Conservation (phyloP, 805 yeast genomes). For the Danielia oregonensis region DNA sequence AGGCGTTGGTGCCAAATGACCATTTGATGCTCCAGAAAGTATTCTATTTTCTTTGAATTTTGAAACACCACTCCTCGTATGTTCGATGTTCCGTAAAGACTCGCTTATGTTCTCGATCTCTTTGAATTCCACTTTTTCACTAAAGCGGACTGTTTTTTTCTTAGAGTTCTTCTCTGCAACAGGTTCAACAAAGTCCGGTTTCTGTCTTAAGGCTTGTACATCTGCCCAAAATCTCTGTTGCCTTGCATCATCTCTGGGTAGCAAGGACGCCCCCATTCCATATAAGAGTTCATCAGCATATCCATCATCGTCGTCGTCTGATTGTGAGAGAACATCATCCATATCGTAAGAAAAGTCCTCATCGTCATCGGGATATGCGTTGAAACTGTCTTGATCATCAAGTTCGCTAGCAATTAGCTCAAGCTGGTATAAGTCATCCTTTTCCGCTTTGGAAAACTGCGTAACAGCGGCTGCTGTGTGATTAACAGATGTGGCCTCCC, state of each 20-base stretch:
- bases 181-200: too few relatives aligned
- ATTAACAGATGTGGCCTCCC: neutral
- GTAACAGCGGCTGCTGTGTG: neutral
- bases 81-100: slow-evolving; percentile 32
- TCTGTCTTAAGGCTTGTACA: slow-evolving; percentile 26
- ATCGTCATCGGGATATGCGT: slow-evolving; percentile 1
- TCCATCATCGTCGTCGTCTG: slow-evolving; percentile 27
- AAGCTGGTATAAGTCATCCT: slow-evolving; percentile 46
- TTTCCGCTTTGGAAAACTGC: neutral
- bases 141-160: slow-evolving; percentile 54
- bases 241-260: slow-evolving; percentile 7
- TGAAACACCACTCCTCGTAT: slow-evolving; percentile 16
- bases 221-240: slow-evolving; percentile 38
- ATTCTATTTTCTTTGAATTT: slow-evolving; percentile 17
- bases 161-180: slow-evolving; percentile 1
- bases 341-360: slow-evolving; percentile 8
- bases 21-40: slow-evolving; percentile 2
- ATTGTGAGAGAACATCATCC: slow-evolving; percentile 32
- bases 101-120: slow-evolving; percentile 57
- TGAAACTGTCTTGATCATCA: slow-evolving; percentile 16
- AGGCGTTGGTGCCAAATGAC: neutral
- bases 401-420: slow-evolving; percentile 55
- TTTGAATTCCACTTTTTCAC: slow-evolving; percentile 51
- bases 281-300: slow-evolving; percentile 35
- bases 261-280: slow-evolving; percentile 13